Evolutionary conservation across 352 stramenopile genomes (phyloP), one percentile per base, ranked within the genome.

Genomic region (Globisporangium camurandrum): DNA sequence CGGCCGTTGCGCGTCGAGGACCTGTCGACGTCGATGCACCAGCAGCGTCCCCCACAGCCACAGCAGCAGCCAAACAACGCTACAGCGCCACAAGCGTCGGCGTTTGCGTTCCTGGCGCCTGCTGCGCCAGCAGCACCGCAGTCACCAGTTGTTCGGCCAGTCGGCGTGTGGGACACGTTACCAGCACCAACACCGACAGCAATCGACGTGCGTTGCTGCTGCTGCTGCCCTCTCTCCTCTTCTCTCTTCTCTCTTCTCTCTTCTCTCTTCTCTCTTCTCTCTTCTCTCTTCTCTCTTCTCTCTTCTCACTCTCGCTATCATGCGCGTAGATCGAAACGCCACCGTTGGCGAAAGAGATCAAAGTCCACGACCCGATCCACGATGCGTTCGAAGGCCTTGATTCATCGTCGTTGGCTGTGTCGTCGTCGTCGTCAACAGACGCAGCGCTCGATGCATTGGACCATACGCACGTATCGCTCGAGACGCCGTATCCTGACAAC

Each of bases 341-440:
- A 40, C 36, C 12, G 36, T 22, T 19, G 36, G 11, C 17, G 8
- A 36, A 71, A 30, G 47, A 69, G n/a, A 34, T 12, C 30, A 54
- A 74, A 51, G 28, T 67, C 4, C 62, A 62, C 9, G 82, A 93
- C 51, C 75, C 67, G 17, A 88, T 93, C 61, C 76, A 88, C 48
- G 82, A 90, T 57, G 77, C 82, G 0, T 93, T 93, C 40, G 77
- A 90, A 78, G 82, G 70, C 10, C 56, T 85, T 12, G 61, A 44
- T 19, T 56, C 78, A 34, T 7, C 30, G 30, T 14, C 8, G 8
- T 7, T 14, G 8, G 30, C 30, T 12, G n/a, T n/a, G n/a, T n/a
- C n/a, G n/a, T n/a, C n/a, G n/a, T n/a, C n/a, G n/a, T n/a, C n/a
- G 45, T 67, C 71, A 31, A 64, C 76, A n/a, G 62, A 84, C 37